These are phyloP conservation scores for Colletotrichum endophyticum DNA, from an alignment of 2,329 filamentous ascomycete species.

Conservation along the genomic window DNA sequence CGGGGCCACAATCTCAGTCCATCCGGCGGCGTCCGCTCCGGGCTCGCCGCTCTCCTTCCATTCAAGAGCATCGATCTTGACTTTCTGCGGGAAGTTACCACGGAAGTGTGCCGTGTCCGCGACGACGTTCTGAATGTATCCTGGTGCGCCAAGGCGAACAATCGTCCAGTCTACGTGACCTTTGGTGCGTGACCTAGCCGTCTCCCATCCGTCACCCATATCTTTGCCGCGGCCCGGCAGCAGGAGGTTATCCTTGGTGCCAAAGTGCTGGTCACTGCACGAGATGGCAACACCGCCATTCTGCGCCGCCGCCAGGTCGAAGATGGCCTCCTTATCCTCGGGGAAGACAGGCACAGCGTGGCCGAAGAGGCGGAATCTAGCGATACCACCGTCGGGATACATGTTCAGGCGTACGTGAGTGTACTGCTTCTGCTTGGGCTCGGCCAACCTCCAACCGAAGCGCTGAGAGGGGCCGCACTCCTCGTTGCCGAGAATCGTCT, in stretches of 20 bases:
- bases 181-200: slow-evolving; percentile 72
- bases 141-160: slow-evolving; percentile 72
- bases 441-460: slow-evolving; percentile 73
- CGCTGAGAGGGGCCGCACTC: slow-evolving; percentile 77
- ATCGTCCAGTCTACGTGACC: slow-evolving; percentile 84
- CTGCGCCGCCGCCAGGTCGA: slow-evolving; percentile 79
- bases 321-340: slow-evolving; percentile 64
- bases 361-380: slow-evolving; percentile 79
- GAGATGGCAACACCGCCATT: slow-evolving; percentile 78
- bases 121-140: slow-evolving; percentile 68
- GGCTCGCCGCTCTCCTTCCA: slow-evolving; percentile 61
- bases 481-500: slow-evolving; percentile 71
- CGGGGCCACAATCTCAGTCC: slow-evolving; percentile 69
- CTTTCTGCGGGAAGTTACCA: slow-evolving; percentile 82
- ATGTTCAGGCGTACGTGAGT: slow-evolving; percentile 83
- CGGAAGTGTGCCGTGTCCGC: slow-evolving; percentile 85
- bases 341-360: slow-evolving; percentile 79
- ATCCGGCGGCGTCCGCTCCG: slow-evolving; percentile 60
- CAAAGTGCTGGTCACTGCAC: slow-evolving; percentile 86
- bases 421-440: slow-evolving; percentile 68
- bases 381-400: slow-evolving; percentile 87
- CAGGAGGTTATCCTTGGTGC: slow-evolving; percentile 80
- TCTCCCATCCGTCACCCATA: slow-evolving; percentile 92
- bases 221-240: slow-evolving; percentile 79
- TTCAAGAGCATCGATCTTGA: slow-evolving; percentile 68